Evolutionary conservation across 352 stramenopile species (phyloP), one percentile per base, ranked within the genome.

Genomic region (Pythium sukuiense): DNA sequence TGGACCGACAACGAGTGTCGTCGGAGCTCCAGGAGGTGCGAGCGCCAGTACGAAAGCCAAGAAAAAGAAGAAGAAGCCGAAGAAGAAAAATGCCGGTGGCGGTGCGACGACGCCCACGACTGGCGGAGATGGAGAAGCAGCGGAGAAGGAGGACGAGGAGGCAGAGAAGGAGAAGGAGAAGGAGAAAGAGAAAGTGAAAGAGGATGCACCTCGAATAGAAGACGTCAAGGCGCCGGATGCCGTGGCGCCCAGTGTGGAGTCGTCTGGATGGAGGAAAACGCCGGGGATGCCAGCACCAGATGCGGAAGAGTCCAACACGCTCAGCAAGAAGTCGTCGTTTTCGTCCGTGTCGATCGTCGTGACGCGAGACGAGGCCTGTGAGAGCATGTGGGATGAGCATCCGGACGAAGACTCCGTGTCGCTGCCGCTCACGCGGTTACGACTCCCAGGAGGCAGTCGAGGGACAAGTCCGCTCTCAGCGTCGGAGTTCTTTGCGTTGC

Each of bases 31-130:
- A n/a, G 45, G 43, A 2, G 30, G 27, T 18, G 27, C 46, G 8
- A 50, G 14, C 27, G 53, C 61, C 0, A 61, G 26, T 27, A 37
- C 46, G 37, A 69, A 69, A 70, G n/a, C 39, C 2, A 87, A 88
- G 62, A 83, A 63, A 53, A 92, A 90, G 60, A 88, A 83, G 60
- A 92, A 89, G 69, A 90, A 90, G 58, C 75, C 77, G 27, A 92
- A 87, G 66, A 86, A 87, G 64, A 90, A 85, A 53, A 87, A 81
- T 43, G 66, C 3, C 46, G 61, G 46, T 3, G n/a, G 37, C 24
- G 55, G 9, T 30, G 41, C 29, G 14, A 55, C 54, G 6, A 62
- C 53, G 18, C 50, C 54, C 9, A 59, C 56, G 20, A 57, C 29
- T 30, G 37, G 39, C n/a, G 52, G 39, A 9, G 52, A 60, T 24